phyloP scores from a whole-genome alignment of 2,329 filamentous ascomycete species.

The Paraphoma sp. region DNA sequence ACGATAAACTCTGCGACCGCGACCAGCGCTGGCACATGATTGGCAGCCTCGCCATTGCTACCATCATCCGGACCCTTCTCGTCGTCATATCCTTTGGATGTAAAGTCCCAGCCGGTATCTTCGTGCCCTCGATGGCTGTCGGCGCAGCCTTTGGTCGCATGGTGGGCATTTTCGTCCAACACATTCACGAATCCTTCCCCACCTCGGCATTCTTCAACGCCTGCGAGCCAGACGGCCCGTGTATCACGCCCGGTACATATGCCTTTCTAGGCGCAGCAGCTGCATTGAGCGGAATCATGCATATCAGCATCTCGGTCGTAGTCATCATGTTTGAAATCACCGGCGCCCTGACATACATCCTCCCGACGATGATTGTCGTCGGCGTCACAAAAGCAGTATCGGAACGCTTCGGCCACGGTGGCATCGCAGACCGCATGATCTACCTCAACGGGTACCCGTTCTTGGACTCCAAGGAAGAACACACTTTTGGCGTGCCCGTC shows the following conservation, averaged over 20 bases:
- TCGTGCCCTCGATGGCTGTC: conserved; percentile 97
- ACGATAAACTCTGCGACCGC: conserved; percentile 85
- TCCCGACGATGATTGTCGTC: conserved; percentile 98
- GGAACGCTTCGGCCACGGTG: conserved; percentile 90
- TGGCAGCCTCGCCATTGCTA: conserved; percentile 77
- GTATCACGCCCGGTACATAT: conserved; percentile 97
- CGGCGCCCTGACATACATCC: conserved; percentile 93
- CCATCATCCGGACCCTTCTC: conserved; percentile 78
- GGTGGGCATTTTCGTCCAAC: conserved; percentile 92
- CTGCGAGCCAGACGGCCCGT: conserved; percentile 89
- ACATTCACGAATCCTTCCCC: conserved; percentile 84
- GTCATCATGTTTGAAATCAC: conserved; percentile 99
- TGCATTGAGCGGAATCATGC: conserved; percentile 95
- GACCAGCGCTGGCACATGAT: conserved; percentile 80
- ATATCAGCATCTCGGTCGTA: conserved; percentile 93
- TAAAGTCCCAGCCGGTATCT: conserved; percentile 97
- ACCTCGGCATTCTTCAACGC: conserved; percentile 83
- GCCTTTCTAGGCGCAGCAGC: conserved; percentile 93
- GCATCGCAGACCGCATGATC: conserved; percentile 97
- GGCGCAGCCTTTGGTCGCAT: conserved; percentile 93
- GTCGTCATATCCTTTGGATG: conserved; percentile 97
- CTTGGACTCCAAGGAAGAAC: conserved; percentile 95
- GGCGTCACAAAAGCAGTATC: conserved; percentile 94
- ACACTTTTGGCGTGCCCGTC: conserved; percentile 93
- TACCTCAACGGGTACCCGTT: conserved; percentile 98